Percentiles rank a stretch among this genome's conserved stretches.
Evolutionary conservation across 1,284 basidiomycete genomes (phyloP).

Genomic region (Ganoderma boninense): DNA sequence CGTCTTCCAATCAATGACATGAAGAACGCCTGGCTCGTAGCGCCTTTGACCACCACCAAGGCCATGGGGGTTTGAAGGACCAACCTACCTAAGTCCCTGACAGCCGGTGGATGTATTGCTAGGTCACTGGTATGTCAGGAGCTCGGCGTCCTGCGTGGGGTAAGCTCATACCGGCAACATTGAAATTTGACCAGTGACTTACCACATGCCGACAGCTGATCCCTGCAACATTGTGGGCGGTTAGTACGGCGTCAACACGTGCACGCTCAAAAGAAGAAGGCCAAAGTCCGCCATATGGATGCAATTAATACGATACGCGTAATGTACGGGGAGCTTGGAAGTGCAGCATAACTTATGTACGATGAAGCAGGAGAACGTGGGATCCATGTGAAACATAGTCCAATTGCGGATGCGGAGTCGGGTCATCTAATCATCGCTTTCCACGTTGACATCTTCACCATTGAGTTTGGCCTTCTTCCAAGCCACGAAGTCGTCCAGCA

Average conservation of each 20-base stretch:
- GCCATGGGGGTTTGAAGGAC: background rate
- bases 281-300: no score
- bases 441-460: background rate
- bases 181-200: background rate
- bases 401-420: background rate
- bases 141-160: background rate
- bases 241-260: background rate
- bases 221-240: background rate
- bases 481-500: slow-evolving; percentile 76
- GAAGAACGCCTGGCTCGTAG: background rate
- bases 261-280: background rate
- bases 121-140: background rate
- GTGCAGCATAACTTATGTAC: slow-evolving; percentile 5
- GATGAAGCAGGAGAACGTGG: background rate
- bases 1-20: background rate
- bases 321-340: background rate
- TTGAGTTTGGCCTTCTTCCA: slow-evolving; percentile 57
- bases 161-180: background rate
- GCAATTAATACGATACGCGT: slow-evolving; percentile 6
- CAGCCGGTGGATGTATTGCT: background rate
- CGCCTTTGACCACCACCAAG: background rate
- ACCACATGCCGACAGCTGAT: background rate
- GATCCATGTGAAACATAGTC: background rate
- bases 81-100: background rate
- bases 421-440: slow-evolving; percentile 3